Evolutionary conservation across 192 early-diverging fungal species (phyloP), one percentile per base, ranked within the genome.

Genomic region (Geosiphon pyriformis): DNA sequence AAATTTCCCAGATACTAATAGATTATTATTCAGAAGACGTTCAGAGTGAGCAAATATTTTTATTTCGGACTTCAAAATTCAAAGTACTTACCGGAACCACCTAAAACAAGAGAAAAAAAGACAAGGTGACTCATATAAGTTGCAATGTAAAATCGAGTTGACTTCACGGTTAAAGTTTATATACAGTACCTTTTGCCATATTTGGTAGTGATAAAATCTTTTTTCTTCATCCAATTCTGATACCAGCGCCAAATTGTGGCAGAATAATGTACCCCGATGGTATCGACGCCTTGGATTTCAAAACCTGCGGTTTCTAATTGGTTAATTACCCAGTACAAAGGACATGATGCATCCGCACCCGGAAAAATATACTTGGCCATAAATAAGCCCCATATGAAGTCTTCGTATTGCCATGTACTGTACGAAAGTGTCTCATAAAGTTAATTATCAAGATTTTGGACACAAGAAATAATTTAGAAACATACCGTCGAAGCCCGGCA

Each of bases 351-450:
- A 80, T 98, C 95, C 61, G 95, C 95, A 61, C 95, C 95, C 52
- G 94, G 95, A 88, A 98, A 98, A 56, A 98, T 85, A 75, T 98
- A 98, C 80, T 92, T 95, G 73, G 94, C 94, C 96, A 98, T 98
- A 73, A 98, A 96, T 54, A 96, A 83, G 69, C 94, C 96, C 83
- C 84, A 85, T 67, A 85, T 85, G 55, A 85, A 83, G 47, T 85
- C 84, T 71, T 83, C 80, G 57, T 80, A 83, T 70, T 83, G 83
- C 82, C 82, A 83, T 25, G 82, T 76, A 33, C 72, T 73, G 30
- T 30, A 20, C 25, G 23, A 20, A 55, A 20, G 11, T 20, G 53
- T 2, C 11, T 42, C 6, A 10, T 42, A n/a, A n/a, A 42, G 37
- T 42, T 42, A 42, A 55, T 4, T 12, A 55, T 22, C 18, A 55